Conservation (phyloP, 1,284 basidiomycete species). For the Bjerkandera adusta region DNA sequence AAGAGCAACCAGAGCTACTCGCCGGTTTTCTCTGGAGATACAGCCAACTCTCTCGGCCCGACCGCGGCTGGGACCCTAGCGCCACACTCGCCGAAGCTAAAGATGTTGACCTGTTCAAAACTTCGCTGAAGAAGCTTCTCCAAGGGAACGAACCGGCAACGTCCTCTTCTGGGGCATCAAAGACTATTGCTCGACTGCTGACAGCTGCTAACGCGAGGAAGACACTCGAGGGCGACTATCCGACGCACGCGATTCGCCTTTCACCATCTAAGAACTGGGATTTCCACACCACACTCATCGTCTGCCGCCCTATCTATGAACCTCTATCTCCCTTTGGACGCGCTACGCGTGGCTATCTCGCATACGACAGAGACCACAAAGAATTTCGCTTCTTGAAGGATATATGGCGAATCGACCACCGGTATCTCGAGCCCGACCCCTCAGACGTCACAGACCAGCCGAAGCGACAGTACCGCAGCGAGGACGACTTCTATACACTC, state of each 20-base stretch:
- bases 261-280: too few species aligned
- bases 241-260: too few species aligned
- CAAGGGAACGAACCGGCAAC: too few species aligned
- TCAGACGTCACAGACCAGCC: too few species aligned
- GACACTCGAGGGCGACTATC: too few species aligned
- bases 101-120: background rate
- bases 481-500: too few species aligned
- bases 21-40: constrained; percentile 28
- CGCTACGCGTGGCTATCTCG: constrained; percentile 6
- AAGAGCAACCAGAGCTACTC: constrained; percentile 16
- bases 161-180: too few species aligned
- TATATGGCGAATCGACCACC: background rate
- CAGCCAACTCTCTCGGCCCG: constrained; percentile 11
- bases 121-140: too few species aligned
- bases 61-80: constrained; percentile 24
- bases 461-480: too few species aligned
- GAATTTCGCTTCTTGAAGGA: constrained; percentile 4
- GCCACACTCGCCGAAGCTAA: constrained; percentile 10
- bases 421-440: background rate
- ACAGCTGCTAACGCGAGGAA: too few species aligned
- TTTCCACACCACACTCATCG: background rate
- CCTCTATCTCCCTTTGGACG: background rate
- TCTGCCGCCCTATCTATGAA: constrained; percentile 1
- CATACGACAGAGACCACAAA: background rate
- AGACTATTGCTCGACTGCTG: too few species aligned